Percentiles rank a stretch among this genome's conserved stretches.
Evolutionary conservation across 75 land plant genomes (phyloP).

Genomic region (Cryptomeria japonica): DNA sequence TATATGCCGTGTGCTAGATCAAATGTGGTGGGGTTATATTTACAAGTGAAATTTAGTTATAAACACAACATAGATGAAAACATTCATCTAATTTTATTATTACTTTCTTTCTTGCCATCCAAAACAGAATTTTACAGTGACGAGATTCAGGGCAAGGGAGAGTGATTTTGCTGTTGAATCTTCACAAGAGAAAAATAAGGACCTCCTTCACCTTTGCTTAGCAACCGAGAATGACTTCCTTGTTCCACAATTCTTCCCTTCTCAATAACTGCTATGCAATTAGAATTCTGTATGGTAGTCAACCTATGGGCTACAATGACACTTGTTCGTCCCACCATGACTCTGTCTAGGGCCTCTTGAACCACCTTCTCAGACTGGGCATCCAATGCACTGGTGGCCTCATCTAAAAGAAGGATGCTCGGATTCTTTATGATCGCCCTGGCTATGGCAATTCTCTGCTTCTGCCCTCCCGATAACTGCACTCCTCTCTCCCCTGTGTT

Average conservation of each 20-base stretch:
- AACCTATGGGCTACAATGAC: constrained; percentile 41
- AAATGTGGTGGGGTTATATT: no score
- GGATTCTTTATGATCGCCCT: constrained; percentile 71
- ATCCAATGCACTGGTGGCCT: constrained; percentile 76
- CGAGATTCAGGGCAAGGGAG: background rate
- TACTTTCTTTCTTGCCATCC: background rate
- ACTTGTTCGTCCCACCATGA: constrained; percentile 69
- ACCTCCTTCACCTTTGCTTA: constrained; percentile 23
- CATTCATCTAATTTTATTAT: no score
- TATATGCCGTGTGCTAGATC: no score
- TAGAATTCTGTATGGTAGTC: constrained; percentile 13
- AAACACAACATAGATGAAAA: no score
- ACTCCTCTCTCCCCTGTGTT: constrained; percentile 61
- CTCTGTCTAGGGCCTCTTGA: constrained; percentile 64
- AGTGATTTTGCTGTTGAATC: constrained; percentile 9
- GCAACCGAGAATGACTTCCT: constrained; percentile 21
- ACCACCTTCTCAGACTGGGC: constrained; percentile 68
- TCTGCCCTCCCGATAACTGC: constrained; percentile 62
- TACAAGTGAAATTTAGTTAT: no score
- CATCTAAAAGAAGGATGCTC: constrained; percentile 51
- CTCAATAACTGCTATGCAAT: constrained; percentile 24
- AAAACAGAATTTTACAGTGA: background rate
- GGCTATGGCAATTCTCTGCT: constrained; percentile 73
- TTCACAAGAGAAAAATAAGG: constrained; percentile 27
- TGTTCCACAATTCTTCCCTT: constrained; percentile 22